A percentile compares a stretch with the other conserved stretches of the same genome.
phyloP scores from a whole-genome alignment of 331 rosid species.

The Acacia pycnantha region DNA sequence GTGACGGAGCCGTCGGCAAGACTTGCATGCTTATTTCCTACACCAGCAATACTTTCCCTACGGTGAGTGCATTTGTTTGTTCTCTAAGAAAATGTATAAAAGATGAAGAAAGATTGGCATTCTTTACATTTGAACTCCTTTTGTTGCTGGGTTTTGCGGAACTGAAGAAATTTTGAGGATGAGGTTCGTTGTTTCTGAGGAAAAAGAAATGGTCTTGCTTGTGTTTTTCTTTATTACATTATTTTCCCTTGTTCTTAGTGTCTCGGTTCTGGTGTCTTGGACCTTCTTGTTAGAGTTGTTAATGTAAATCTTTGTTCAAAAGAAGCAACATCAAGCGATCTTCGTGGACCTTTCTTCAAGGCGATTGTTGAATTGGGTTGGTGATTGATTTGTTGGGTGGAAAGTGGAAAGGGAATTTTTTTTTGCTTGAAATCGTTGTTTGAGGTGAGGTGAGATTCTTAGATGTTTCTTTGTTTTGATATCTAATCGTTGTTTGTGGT shows the following conservation, averaged over 20 bases:
- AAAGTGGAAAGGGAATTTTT: background rate
- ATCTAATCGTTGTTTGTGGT: conserved; percentile 6
- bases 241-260: background rate
- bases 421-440: conserved; percentile 23
- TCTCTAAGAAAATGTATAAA: background rate
- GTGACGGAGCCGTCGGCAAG: conserved; percentile 97
- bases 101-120: background rate
- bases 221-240: background rate
- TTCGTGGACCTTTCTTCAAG: conserved; percentile 16
- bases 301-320: conserved; percentile 28
- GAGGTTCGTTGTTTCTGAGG: background rate
- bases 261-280: conserved; percentile 17
- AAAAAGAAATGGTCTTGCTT: conserved; percentile 27
- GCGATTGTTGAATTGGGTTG: background rate
- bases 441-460: conserved; percentile 8
- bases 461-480: conserved; percentile 20
- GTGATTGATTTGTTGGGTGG: conserved; percentile 26
- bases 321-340: conserved; percentile 9
- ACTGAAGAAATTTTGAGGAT: background rate
- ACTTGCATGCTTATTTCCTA: conserved; percentile 99
- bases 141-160: conserved; percentile 16
- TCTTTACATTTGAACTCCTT: background rate
- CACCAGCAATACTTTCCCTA: conserved; percentile 98
- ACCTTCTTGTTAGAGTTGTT: conserved; percentile 16
- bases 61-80: conserved; percentile 55